phyloP scores from a whole-genome alignment of 352 stramenopile genomes.

The Globisporangium uncinulatum region DNA sequence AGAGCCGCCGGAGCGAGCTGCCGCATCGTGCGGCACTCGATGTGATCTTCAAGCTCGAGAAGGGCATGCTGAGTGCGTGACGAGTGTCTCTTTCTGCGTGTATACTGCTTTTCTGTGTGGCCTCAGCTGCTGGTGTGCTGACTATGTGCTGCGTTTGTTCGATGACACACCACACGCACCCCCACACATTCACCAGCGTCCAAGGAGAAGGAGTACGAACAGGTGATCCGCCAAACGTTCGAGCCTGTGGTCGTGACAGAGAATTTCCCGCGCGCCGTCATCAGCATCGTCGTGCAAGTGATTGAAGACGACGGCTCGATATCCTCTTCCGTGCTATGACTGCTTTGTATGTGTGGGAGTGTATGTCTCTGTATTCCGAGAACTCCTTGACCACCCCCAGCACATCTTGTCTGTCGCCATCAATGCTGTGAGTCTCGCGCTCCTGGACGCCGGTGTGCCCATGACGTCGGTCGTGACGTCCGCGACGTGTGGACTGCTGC shows the following conservation, averaged over 20 bases:
- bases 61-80: conserved; percentile 63
- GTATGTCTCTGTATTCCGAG: conserved; percentile 3
- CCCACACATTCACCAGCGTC: conserved; percentile 49
- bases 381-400: conserved; percentile 36
- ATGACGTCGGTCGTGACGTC: conserved; percentile 69
- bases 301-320: conserved; percentile 79
- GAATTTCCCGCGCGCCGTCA: conserved; percentile 74
- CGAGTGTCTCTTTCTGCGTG: conserved; percentile 13
- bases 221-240: conserved; percentile 77
- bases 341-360: conserved; percentile 8
- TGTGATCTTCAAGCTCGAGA: conserved; percentile 79
- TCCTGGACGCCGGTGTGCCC: conserved; percentile 77
- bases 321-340: conserved; percentile 26
- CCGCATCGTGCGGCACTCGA: conserved; percentile 57
- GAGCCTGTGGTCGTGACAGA: conserved; percentile 58
- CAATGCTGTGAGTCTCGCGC: conserved; percentile 68
- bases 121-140: too few species aligned
- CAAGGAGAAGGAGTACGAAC: conserved; percentile 84
- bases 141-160: too few species aligned
- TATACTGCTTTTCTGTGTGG: too few species aligned
- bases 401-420: conserved; percentile 75
- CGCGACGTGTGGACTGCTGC: conserved; percentile 57
- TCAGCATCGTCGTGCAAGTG: conserved; percentile 84
- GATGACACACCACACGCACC: too few species aligned
- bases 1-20: conserved; percentile 65